A percentile compares a stretch with the other conserved stretches of the same genome.
Conservation (phyloP, 345 rosid species). For the Salix suchowensis region DNA sequence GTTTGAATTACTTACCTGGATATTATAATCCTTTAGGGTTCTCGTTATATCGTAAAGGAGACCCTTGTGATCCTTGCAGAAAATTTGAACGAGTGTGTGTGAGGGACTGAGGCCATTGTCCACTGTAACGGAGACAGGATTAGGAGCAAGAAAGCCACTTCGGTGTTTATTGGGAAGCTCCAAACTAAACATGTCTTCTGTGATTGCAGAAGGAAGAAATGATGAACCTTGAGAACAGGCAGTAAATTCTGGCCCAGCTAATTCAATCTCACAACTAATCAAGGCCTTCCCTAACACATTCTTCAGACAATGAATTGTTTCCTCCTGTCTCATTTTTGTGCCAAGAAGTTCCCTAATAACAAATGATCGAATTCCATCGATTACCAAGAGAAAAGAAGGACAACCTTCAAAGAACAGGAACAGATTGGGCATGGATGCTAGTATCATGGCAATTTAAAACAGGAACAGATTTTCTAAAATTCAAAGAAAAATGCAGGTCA, state of each 20-base stretch:
- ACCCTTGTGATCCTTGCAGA: constrained; percentile 69
- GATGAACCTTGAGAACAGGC: constrained; percentile 56
- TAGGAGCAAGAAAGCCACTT: constrained; percentile 34
- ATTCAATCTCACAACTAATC: constrained; percentile 63
- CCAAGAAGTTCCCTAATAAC: constrained; percentile 50
- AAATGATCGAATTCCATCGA: background rate
- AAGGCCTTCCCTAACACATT: constrained; percentile 43
- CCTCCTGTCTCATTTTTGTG: constrained; percentile 39
- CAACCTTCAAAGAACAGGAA: background rate
- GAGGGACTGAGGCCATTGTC: constrained; percentile 60
- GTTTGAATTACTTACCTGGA: constrained; percentile 39
- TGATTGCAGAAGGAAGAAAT: constrained; percentile 54
- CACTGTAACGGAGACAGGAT: constrained; percentile 35
- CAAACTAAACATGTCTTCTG: constrained; percentile 44
- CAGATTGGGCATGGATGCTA: no score
- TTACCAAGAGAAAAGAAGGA: background rate
- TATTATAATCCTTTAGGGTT: constrained; percentile 59
- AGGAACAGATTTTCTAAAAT: no score
- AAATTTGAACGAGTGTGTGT: constrained; percentile 53
- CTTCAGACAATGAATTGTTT: constrained; percentile 37
- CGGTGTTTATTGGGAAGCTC: constrained; percentile 34
- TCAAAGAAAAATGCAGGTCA: no score
- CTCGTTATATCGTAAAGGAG: constrained; percentile 62
- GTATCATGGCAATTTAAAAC: no score
- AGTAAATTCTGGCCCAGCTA: constrained; percentile 43